Base-by-base conservation (phyloP, 2,329 filamentous ascomycete species). In the Penicillium sp. region DNA sequence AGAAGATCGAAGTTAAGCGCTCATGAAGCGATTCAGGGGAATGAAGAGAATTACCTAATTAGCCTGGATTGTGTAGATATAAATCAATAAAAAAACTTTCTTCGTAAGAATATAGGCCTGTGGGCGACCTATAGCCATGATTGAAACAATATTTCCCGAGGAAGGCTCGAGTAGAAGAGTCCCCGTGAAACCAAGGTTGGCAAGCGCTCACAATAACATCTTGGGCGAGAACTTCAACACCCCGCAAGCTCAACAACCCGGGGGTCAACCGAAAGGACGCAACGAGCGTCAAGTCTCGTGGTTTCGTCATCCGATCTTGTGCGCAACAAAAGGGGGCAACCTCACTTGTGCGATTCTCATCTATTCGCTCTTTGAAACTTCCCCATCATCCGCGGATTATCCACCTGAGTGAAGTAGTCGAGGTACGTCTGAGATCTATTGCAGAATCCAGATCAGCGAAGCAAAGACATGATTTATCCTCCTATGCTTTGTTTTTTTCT, bases 161-260 rank as follows among this genome's bases (percentile, higher is more conserved):
- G 4, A 27, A 42, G 18, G 36, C 46, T 41, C 36, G 23, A 46
- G 26, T 32, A 39, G 4, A 49, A 10, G 13, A 32, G 2, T 7
- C n/a, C 39, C 29, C 3, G 18, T 38, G 46, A 3, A 35, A 30
- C 32, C 27, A 23, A 23, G 23, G 23, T 40, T 29, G 32, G 32
- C 39, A 44, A 8, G 6, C 23, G 16, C 36, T 36, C 7, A 35
- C 26, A 11, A 53, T 50, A 32, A 53, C 46, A 50, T 44, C 27
- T 34, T 50, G 34, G 14, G 47, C 36, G 18, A 53, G 46, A 53
- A 44, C 51, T 50, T 53, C 46, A 39, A 53, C 46, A 44, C 11
- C 51, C 51, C 51, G 40, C 46, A 32, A 47, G 42, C n/a, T 36
- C 27, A 13, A 40, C 42, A 32, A 13, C 18, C 42, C n/a, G 34